Conservation (phyloP, 1,284 basidiomycete species). For the Leccinum pallidistipes region DNA sequence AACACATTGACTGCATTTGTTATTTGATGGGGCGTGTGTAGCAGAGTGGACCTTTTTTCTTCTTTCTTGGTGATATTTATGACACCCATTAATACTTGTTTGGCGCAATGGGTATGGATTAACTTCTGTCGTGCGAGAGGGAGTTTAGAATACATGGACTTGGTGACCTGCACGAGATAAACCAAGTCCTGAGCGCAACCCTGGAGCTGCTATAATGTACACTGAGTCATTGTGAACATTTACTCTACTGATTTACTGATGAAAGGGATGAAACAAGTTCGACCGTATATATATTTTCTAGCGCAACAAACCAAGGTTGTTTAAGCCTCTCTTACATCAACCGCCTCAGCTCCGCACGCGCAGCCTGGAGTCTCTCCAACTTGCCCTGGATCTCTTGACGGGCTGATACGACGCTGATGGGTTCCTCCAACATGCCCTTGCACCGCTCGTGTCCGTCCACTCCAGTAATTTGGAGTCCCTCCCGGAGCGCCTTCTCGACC, state of each 20-base stretch:
- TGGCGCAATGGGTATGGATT: not conserved
- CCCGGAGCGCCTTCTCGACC: conserved; percentile 45
- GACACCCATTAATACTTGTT: not conserved
- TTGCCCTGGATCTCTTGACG: conserved; percentile 55
- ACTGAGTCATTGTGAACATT: not conserved
- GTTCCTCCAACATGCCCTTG: conserved; percentile 56
- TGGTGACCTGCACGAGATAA: not conserved
- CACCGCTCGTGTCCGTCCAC: conserved; percentile 36
- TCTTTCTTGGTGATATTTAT: not conserved
- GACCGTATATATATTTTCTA: not conserved
- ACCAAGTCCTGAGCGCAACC: not conserved
- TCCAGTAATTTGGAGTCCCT: conserved; percentile 44
- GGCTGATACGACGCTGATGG: conserved; percentile 41
- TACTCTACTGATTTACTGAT: not conserved
- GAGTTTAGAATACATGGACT: not conserved
- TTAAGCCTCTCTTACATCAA: conserved; percentile 14
- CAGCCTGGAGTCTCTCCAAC: conserved; percentile 50
- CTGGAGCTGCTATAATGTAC: not conserved
- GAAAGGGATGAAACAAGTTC: not conserved
- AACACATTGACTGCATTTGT: conserved; percentile 41
- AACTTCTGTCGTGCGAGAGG: not conserved
- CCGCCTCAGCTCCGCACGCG: conserved; percentile 45
- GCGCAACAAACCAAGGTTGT: not conserved
- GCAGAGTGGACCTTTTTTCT: not conserved
- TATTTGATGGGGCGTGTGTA: not conserved